Base-by-base conservation (phyloP, 805 yeast species). In the Cyberlindnera euphorbiae region DNA sequence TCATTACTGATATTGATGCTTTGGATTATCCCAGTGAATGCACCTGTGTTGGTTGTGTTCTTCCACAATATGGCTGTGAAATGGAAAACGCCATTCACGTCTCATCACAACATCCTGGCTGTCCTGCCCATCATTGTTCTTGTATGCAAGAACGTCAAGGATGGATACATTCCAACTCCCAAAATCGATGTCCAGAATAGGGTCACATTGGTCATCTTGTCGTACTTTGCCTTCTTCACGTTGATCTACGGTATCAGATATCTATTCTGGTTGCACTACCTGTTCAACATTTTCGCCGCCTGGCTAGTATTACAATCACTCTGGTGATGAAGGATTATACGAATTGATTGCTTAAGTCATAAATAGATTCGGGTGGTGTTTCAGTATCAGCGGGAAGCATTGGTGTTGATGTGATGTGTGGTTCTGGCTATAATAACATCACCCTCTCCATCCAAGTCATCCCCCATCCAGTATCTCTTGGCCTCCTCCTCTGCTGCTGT, bases 61-160 rank as follows among this genome's bases (percentile, higher is more conserved):
- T 62, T 84, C 23, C 95, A 85, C 51, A 84, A 88, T 51, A 65
- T 87, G 40, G 71, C 82, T 1, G 69, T 86, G 14, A 75, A 71
- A 46, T 85, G 95, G 95, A 73, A 69, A 37, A 83, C 93, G 0
- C 88, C 95, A 13, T 87, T 87, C 52, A 75, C 84, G 6, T 82
- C 95, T 0, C 95, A 87, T 56, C 95, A 89, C 56, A 88, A 86
- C 52, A 64, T 84, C 28, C 58, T 88, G 35, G 82, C 95, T 0
- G 73, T 88, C 17, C 61, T 81, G 11, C 95, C 96, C 0, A 76
- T 83, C 2, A 66, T 87, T 8, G 41, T 79, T 8, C 52, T 84
- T 26, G 72, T 75, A 29, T 81, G 77, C 47, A 60, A 67, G 31
- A 71, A 80, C 50, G 67, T 66, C 21, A 60, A 69, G n/a, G 74